Evolutionary conservation across 768 basidiomycete genomes (phyloP).

Genomic region (Rossbeevera mucosa): DNA sequence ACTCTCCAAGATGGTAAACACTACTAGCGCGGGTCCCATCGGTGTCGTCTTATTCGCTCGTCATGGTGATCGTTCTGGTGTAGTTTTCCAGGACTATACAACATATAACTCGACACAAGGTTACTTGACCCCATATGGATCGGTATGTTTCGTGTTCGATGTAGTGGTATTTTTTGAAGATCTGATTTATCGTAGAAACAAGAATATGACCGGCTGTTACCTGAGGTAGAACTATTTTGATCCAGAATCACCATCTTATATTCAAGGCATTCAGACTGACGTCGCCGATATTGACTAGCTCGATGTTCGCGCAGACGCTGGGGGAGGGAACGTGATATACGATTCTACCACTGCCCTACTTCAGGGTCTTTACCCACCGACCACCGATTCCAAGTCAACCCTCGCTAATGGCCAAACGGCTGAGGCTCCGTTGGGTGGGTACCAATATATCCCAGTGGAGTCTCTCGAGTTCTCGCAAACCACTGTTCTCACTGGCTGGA

Average conservation of each 20-base stretch:
- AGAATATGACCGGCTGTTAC: slow-evolving; percentile 53
- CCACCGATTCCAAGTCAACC: slow-evolving; percentile 53
- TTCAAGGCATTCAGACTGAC: slow-evolving; percentile 60
- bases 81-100: slow-evolving; percentile 65
- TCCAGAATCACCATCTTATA: slow-evolving; percentile 57
- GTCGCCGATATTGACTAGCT: slow-evolving; percentile 67
- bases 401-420: slow-evolving; percentile 74
- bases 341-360: slow-evolving; percentile 79
- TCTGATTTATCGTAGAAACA: slow-evolving; percentile 31
- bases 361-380: slow-evolving; percentile 83
- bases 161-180: neutral
- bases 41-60: slow-evolving; percentile 73
- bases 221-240: slow-evolving; percentile 64
- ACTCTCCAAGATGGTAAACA: slow-evolving; percentile 22
- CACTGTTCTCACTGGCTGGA: slow-evolving; percentile 79
- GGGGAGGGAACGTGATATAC: slow-evolving; percentile 74
- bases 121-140: slow-evolving; percentile 69
- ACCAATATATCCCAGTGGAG: slow-evolving; percentile 70
- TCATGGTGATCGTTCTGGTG: slow-evolving; percentile 64
- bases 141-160: slow-evolving; percentile 38
- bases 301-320: slow-evolving; percentile 73
- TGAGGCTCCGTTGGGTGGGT: slow-evolving; percentile 72
- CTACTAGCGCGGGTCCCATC: slow-evolving; percentile 38
- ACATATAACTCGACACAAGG: slow-evolving; percentile 63
- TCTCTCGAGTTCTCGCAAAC: slow-evolving; percentile 52